phyloP scores from a whole-genome alignment of 768 basidiomycete genomes.

The Hericium alpestre region DNA sequence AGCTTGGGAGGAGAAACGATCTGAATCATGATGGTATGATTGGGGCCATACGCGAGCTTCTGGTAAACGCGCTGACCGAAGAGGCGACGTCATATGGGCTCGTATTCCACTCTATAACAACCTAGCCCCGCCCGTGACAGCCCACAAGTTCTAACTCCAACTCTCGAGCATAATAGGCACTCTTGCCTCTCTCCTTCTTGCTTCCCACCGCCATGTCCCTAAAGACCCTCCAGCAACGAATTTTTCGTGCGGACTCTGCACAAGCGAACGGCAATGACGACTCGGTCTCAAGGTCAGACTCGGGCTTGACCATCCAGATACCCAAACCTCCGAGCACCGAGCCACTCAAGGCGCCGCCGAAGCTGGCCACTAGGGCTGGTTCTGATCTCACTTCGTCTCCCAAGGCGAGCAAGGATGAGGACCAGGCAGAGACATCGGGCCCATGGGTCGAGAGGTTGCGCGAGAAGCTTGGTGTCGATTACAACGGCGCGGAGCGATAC shows the following conservation, averaged over 20 bases:
- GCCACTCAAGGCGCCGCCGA: conserved; percentile 25
- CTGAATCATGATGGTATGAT: too few relatives aligned
- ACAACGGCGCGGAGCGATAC: conserved; percentile 73
- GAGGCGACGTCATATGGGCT: too few relatives aligned
- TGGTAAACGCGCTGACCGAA: too few relatives aligned
- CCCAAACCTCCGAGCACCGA: conserved; percentile 35
- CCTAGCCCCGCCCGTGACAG: too few relatives aligned
- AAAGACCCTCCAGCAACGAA: neutral
- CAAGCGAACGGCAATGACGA: conserved; percentile 16
- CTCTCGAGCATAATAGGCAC: too few relatives aligned
- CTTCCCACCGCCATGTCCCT: neutral
- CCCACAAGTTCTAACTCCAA: too few relatives aligned
- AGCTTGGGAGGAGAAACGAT: too few relatives aligned
- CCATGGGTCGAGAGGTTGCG: conserved; percentile 58
- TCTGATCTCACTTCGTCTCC: conserved; percentile 3
- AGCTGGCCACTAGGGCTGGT: neutral
- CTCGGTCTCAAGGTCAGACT: conserved; percentile 1
- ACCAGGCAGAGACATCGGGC: conserved; percentile 5
- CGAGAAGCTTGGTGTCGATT: conserved; percentile 54
- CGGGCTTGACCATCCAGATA: conserved; percentile 55
- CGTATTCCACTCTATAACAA: too few relatives aligned
- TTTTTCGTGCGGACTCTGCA: conserved; percentile 5
- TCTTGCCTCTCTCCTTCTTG: neutral
- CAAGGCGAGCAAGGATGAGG: conserved; percentile 1
- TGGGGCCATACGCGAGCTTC: too few relatives aligned